These are phyloP conservation scores for Fusarium sp. DNA, from an alignment of 2,329 filamentous ascomycete genomes.

Conservation along the genomic window DNA sequence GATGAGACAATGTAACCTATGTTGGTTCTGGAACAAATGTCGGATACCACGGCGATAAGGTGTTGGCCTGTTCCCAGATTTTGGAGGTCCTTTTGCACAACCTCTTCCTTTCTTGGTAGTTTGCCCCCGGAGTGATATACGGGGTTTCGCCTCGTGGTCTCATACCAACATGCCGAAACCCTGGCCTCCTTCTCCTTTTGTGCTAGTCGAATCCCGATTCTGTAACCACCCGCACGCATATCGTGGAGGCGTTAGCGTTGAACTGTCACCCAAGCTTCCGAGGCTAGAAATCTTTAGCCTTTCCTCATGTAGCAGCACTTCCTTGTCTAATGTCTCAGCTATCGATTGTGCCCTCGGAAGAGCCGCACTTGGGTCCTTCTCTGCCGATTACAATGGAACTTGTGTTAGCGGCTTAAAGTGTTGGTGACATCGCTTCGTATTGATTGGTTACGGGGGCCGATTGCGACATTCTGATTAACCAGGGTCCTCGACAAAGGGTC, in stretches of 20 bases:
- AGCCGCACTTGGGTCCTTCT: background rate
- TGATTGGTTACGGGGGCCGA: background rate
- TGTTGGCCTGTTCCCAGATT: background rate
- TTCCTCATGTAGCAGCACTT: background rate
- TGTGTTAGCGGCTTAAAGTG: constrained; percentile 1
- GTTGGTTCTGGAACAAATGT: constrained; percentile 4
- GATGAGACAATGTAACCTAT: constrained; percentile 18
- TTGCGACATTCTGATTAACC: constrained; percentile 21
- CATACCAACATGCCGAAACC: background rate
- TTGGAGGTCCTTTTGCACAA: constrained; percentile 15
- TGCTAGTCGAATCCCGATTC: background rate
- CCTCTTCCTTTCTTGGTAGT: background rate
- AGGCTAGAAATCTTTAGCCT: background rate
- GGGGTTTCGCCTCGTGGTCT: background rate
- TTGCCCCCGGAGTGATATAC: background rate
- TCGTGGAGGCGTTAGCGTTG: constrained; percentile 8
- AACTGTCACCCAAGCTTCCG: background rate
- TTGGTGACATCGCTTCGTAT: background rate
- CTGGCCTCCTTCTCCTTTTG: constrained; percentile 5
- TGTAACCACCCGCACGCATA: background rate
- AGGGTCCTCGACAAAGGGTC: constrained; percentile 19
- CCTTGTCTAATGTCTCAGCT: background rate
- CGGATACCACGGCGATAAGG: constrained; percentile 1
- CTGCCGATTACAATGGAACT: background rate
- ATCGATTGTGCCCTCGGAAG: background rate